Base-by-base conservation (phyloP, 495 filamentous ascomycete genomes). In the Annulohypoxylon nitens region DNA sequence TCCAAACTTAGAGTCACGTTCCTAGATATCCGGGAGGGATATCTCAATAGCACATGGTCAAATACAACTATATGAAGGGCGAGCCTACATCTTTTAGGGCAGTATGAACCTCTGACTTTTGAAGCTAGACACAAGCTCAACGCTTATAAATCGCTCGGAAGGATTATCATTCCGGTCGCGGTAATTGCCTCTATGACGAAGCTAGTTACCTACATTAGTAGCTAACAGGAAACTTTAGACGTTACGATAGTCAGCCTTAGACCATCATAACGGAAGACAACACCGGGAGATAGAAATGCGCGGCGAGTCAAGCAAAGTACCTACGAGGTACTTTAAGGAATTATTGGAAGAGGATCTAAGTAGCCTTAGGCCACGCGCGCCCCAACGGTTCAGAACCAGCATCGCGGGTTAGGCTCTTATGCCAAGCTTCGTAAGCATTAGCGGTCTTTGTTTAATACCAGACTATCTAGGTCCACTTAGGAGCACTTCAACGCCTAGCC, bases 21-120 rank as follows among this genome's bases (percentile, higher is more conserved):
- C 69, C 63, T 63, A 58, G 63, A 67, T 67, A 67, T 61, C 39
- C 33, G 50, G 39, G 57, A 18, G 18, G 48, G 39, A 41, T 34
- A 50, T 72, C 47, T 53, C 14, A 10, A 18, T n/a, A 61, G 12
- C 54, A 26, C 26, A 47, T 36, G 36, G 47, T 4, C 25, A 25
- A 48, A 50, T 48, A 61, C 37, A 55, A 55, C 3, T 8, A 23
- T 20, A 0, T 16, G 11, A 53, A 12, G 4, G 53, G 12, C 33
- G n/a, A 53, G 34, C 14, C 4, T 39, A 26, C 41, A 45, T 26
- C 2, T 45, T 59, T 20, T 7, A 20, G 9, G 0, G 34, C 5
- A 51, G 20, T 23, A 23, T 23, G 20, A 23, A 23, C 1, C 45
- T 54, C 7, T 66, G 47, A 37, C 14, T 26, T 20, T 26, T 48